Evolutionary conservation across 1,284 basidiomycete species (phyloP), one percentile per base, ranked within the genome.

Genomic region (Cutaneotrichosporon sp.): DNA sequence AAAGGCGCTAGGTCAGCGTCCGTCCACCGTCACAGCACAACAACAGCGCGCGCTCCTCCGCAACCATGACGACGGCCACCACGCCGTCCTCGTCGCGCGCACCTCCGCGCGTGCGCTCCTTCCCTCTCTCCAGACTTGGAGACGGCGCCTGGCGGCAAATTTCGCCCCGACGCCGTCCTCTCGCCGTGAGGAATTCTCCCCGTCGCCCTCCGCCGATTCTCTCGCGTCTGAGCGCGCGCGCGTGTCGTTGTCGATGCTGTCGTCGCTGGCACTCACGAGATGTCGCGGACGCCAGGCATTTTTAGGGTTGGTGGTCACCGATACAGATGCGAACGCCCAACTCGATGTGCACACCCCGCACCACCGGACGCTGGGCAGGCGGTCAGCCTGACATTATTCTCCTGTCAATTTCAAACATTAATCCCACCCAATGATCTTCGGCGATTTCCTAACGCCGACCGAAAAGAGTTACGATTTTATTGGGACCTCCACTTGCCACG

Each of bases 231-330:
- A 45, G 31, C 38, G 34, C 38, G 47, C 25, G 29, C 53, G 31
- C 42, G 36, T 34, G 42, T 29, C 20, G 47, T 51, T n/a, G 24
- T 33, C 34, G 25, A 7, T 31, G 27, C 56, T 20, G 53, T 55
- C 61, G 54, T 27, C 24, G 27, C 47, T 27, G 29, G 76, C 71
- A 91, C 84, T 76, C 71, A 91, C 91, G 89, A 89, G 81, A 93
- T 88, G 82, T 94, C 91, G 84, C 91, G 84, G 83, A 94, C 91
- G 83, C 90, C 90, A 76, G 91, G 91, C 91, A 94, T 53, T 58
- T 66, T 67, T 69, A 71, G 70, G 68, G 64, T 22, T 57, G 46
- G 33, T 27, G 47, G 47, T 36, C 31, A 53, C 33, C 51, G 18
- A 34, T 33, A 20, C 51, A 25, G 34, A 36, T 36, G 34, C 50